These are phyloP conservation scores for Ophiocordyceps robertsii DNA, from an alignment of 2,329 filamentous ascomycete species.

Conservation along the genomic window DNA sequence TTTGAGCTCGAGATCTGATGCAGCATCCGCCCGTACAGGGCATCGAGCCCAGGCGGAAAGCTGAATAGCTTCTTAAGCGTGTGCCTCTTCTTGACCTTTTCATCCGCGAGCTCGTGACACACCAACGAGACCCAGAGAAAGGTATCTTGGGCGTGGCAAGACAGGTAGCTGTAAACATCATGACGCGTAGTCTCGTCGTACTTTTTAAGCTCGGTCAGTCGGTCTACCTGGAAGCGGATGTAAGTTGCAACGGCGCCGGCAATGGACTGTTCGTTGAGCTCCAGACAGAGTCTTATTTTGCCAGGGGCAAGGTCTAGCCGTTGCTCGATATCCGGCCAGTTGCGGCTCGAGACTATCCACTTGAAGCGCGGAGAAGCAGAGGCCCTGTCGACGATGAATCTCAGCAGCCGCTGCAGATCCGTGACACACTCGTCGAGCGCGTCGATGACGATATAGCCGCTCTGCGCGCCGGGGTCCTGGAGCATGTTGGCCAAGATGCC, in stretches of 20 bases:
- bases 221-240: constrained; percentile 17
- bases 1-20: constrained; percentile 13
- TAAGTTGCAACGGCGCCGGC: constrained; percentile 18
- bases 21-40: constrained; percentile 25
- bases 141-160: constrained; percentile 20
- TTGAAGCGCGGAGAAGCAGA: constrained; percentile 15
- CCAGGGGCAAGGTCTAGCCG: constrained; percentile 7
- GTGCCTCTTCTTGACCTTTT: constrained; percentile 2
- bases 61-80: constrained; percentile 5
- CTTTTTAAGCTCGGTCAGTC: constrained; percentile 7
- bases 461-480: constrained; percentile 13
- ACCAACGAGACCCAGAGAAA: constrained; percentile 14
- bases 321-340: constrained; percentile 21
- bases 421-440: constrained; percentile 30
- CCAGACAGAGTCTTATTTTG: constrained; percentile 16
- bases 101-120: constrained; percentile 6
- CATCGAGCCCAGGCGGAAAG: constrained; percentile 20
- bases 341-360: constrained; percentile 31
- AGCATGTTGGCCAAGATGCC: constrained; percentile 26
- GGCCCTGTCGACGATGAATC: constrained; percentile 15
- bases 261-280: constrained; percentile 21
- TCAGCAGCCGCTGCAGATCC: constrained; percentile 17
- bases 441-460: constrained; percentile 25
- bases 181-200: constrained; percentile 1
- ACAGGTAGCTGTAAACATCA: constrained; percentile 6